Evolutionary conservation across 2,329 filamentous ascomycete genomes (phyloP).

Genomic region (Talaromyces sp.): DNA sequence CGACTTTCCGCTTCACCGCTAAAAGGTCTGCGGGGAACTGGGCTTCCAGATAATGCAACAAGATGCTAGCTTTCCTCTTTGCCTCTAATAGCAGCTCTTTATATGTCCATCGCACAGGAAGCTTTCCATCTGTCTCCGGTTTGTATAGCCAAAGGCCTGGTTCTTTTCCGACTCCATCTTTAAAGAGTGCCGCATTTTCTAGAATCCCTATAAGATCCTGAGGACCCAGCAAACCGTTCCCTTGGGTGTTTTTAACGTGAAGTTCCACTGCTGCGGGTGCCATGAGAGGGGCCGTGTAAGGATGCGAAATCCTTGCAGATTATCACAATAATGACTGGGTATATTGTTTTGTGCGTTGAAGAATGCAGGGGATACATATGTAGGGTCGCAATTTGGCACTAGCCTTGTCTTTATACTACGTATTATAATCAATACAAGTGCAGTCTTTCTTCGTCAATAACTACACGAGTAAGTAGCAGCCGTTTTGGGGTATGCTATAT

Average conservation of each 20-base stretch:
- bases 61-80: neutral
- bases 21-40: neutral
- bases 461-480: neutral
- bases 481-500: neutral
- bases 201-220: neutral
- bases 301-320: neutral
- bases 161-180: neutral
- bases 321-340: neutral
- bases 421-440: neutral
- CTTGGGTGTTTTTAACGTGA: neutral
- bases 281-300: neutral
- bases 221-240: neutral
- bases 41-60: neutral
- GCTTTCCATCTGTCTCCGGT: neutral
- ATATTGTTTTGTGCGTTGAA: neutral
- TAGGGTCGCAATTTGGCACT: neutral
- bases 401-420: neutral
- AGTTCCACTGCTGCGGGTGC: neutral
- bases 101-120: neutral
- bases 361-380: neutral
- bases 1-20: neutral
- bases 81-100: neutral
- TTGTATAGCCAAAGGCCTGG: constrained; percentile 4
- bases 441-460: neutral
- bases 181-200: neutral